Evolutionary conservation across 2,329 filamentous ascomycete genomes (phyloP).

Genomic region (Pezicula neosporulosa): DNA sequence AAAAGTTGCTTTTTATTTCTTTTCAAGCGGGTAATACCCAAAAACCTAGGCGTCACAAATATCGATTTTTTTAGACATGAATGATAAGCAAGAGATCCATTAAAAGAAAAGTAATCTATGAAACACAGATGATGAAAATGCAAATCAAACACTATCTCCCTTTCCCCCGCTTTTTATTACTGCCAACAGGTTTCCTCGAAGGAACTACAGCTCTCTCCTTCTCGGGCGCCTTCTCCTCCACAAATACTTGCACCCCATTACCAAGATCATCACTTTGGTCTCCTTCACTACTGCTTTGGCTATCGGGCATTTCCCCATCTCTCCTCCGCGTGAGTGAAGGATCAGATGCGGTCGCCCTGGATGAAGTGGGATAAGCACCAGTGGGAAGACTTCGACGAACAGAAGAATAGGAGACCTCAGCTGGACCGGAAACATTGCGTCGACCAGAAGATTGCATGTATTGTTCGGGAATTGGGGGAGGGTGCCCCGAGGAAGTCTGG

Average conservation of each 20-base stretch:
- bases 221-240: slow-evolving; percentile 17
- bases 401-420: slow-evolving; percentile 30
- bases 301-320: slow-evolving; percentile 13
- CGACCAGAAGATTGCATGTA: slow-evolving; percentile 27
- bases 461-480: slow-evolving; percentile 24
- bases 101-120: slow-evolving; percentile 14
- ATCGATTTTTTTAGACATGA: background rate
- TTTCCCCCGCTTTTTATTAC: slow-evolving; percentile 20
- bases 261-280: slow-evolving; percentile 24
- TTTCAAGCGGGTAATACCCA: background rate
- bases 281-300: slow-evolving; percentile 13
- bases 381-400: slow-evolving; percentile 19
- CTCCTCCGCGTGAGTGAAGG: slow-evolving; percentile 12
- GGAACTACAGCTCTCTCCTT: slow-evolving; percentile 5
- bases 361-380: slow-evolving; percentile 12
- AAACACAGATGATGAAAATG: background rate
- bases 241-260: slow-evolving; percentile 23
- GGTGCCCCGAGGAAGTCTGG: slow-evolving; percentile 27
- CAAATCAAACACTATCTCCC: slow-evolving; percentile 1
- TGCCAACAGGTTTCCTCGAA: slow-evolving; percentile 18
- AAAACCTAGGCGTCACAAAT: background rate
- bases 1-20: background rate
- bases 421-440: slow-evolving; percentile 27
- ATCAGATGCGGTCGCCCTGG: slow-evolving; percentile 16
- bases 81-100: slow-evolving; percentile 3